Evolutionary conservation across 805 yeast species (phyloP).

Genomic region (Kodamaea restingae): DNA sequence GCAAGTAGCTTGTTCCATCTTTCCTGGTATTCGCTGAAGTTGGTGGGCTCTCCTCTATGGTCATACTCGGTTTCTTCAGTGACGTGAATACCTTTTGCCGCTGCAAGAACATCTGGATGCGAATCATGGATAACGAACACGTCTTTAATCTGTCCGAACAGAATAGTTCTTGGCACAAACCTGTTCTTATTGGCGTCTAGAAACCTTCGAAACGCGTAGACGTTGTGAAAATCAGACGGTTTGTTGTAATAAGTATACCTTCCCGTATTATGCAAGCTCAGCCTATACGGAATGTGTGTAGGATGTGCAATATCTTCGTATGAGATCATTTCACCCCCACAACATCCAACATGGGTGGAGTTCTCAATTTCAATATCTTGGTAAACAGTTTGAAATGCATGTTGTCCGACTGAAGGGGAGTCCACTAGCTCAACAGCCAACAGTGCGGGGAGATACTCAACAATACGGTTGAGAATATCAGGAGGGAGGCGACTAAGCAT

Average conservation of each 20-base stretch:
- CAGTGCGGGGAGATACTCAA: neutral
- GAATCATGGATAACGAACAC: neutral
- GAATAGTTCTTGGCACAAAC: neutral
- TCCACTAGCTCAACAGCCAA: neutral
- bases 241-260: neutral
- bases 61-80: neutral
- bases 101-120: slow-evolving; percentile 1
- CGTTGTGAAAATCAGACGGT: neutral
- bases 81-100: neutral
- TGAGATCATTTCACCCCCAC: neutral
- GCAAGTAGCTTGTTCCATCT: neutral
- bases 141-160: neutral
- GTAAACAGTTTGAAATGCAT: neutral
- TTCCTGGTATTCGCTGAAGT: neutral
- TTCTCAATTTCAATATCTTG: neutral
- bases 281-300: neutral
- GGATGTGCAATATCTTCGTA: neutral
- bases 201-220: neutral
- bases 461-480: neutral
- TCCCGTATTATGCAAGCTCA: neutral
- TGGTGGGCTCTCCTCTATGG: neutral
- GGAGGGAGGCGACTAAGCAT: neutral
- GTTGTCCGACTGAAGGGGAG: neutral
- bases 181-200: neutral
- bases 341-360: neutral